Evolutionary conservation across 2,329 filamentous ascomycete genomes (phyloP), one percentile per base, ranked within the genome.

Genomic region (Hypoxylon sp.): DNA sequence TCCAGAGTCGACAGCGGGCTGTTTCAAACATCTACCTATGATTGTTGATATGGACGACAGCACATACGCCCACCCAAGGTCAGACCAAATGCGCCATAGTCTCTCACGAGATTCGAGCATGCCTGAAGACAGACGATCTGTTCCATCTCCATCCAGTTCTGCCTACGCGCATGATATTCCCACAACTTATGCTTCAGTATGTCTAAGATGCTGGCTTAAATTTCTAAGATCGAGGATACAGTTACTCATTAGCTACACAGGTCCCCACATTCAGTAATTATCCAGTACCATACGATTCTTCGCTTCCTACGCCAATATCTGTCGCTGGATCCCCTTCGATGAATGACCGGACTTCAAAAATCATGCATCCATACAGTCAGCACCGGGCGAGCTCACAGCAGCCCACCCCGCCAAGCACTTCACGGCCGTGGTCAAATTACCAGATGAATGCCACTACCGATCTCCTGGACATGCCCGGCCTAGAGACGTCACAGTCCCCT

Each of bases 301-400:
- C 78, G 48, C 78, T 87, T 60, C 76, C 85, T 52, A 86, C 85
- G n/a, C 85, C 86, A 25, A 81, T 82, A n/a, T 86, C 85, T 50
- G 79, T 79, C 51, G 79, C 80, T 60, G 81, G 78, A 28, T 87
- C 85, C 32, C 85, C 85, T 58, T 82, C 82, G 52, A 71, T 85
- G 46, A 79, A 81, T 58, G 82, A 85, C 60, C 79, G 78, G 56
- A 76, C 76, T 59, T 62, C 73, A 41, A 84, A 85, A 70, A 77
- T 80, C 52, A 77, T 79, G 72, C 76, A 78, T 63, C 75, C 79
- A 28, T 85, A 84, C 67, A 73, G 72, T 60, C 72, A 80, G 72
- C 74, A 76, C 14, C 79, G 80, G n/a, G 75, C 80, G 30, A 77
- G 73, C 45, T 73, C 80, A 6, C 84, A 85, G 67, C 82, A 83